These are phyloP conservation scores for Trichoderma harzianum DNA, from an alignment of 2,329 filamentous ascomycete species.

Conservation along the genomic window DNA sequence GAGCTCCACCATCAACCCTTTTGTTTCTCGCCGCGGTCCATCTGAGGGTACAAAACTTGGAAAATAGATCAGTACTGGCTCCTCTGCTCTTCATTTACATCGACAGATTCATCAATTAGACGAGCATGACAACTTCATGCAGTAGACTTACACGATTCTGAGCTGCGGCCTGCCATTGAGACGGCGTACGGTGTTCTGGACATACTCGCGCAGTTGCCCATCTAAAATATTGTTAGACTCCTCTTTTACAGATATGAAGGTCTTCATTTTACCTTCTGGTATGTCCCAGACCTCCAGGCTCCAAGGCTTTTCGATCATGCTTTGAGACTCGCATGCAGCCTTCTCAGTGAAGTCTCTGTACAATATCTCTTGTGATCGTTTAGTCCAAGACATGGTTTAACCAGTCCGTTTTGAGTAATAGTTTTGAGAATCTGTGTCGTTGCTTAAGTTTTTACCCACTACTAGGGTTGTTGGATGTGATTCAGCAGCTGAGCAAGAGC, in stretches of 20 bases:
- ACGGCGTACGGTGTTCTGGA: conserved; percentile 23
- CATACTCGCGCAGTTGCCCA: conserved; percentile 26
- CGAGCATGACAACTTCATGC: neutral
- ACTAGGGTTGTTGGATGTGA: neutral
- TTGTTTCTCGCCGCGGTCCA: conserved; percentile 24
- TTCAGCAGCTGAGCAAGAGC: neutral
- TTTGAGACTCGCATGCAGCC: conserved; percentile 23
- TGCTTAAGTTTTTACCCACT: neutral
- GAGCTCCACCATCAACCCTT: conserved; percentile 27
- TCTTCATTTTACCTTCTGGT: conserved; percentile 21
- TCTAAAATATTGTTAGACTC: neutral
- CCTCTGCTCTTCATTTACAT: neutral
- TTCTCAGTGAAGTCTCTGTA: conserved; percentile 27
- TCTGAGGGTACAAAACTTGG: conserved; percentile 31
- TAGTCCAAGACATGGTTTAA: conserved; percentile 29
- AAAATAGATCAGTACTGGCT: neutral
- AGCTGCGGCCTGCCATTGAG: conserved; percentile 26
- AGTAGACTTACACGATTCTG: conserved; percentile 29
- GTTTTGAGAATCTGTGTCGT: neutral
- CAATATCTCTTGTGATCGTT: conserved; percentile 21
- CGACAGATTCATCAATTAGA: neutral
- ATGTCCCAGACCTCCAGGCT: conserved; percentile 28
- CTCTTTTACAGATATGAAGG: neutral
- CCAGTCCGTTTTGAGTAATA: neutral
- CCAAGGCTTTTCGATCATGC: conserved; percentile 26